Percentiles rank a stretch among this genome's conserved stretches.
phyloP scores from a whole-genome alignment of 768 basidiomycete genomes.

The Boletellus ananiceps region DNA sequence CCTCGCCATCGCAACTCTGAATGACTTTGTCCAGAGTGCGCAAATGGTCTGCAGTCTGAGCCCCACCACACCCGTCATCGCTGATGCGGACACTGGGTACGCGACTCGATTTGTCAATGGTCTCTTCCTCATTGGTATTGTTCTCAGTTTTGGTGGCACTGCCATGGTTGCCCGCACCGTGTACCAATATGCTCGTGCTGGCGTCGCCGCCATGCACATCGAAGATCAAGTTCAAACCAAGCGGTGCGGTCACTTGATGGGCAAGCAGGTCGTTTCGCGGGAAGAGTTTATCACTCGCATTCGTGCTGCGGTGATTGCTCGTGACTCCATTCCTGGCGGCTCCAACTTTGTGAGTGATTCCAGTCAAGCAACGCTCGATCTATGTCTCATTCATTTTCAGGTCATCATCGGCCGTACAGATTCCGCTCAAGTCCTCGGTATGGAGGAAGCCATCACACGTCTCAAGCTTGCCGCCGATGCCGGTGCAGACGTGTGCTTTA shows the following conservation, averaged over 20 bases:
- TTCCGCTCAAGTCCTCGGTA: slow-evolving; percentile 72
- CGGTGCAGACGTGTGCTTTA: slow-evolving; percentile 79
- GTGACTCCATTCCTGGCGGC: slow-evolving; percentile 67
- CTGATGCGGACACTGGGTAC: slow-evolving; percentile 77
- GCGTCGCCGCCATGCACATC: slow-evolving; percentile 72
- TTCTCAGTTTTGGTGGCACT: slow-evolving; percentile 59
- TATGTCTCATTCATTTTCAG: slow-evolving; percentile 27
- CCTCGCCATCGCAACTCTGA: slow-evolving; percentile 71
- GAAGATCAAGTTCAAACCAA: slow-evolving; percentile 84
- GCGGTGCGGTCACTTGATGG: slow-evolving; percentile 72
- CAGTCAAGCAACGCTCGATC: neutral
- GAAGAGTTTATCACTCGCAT: slow-evolving; percentile 73
- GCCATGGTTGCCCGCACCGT: slow-evolving; percentile 75
- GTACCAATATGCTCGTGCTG: slow-evolving; percentile 61
- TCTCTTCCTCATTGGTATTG: slow-evolving; percentile 6
- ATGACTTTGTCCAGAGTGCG: slow-evolving; percentile 69
- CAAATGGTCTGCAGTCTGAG: slow-evolving; percentile 66
- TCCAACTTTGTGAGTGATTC: slow-evolving; percentile 61
- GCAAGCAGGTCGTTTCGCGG: slow-evolving; percentile 77
- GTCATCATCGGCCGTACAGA: slow-evolving; percentile 75
- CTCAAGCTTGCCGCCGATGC: slow-evolving; percentile 67
- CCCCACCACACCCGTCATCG: slow-evolving; percentile 66
- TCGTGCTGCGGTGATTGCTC: slow-evolving; percentile 72
- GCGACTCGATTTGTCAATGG: slow-evolving; percentile 1
- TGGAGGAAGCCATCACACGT: slow-evolving; percentile 68